These are phyloP conservation scores for Prunus persica DNA, from an alignment of 306 rosid genomes.

Conservation along the genomic window Prunus_persica_NCBIv2 NC_034014.1:13263001-13263500, in stretches of 20 bases:
- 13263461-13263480: constrained; percentile 79
- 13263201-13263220: constrained; percentile 43
- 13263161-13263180: constrained; percentile 94
- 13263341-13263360: constrained; percentile 83
- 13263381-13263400: constrained; percentile 63
- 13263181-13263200: constrained; percentile 76
- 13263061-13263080: constrained; percentile 80
- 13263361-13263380: constrained; percentile 48
- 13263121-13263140: constrained; percentile 62
- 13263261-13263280: too few relatives aligned
- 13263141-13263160: constrained; percentile 96
- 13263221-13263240: not conserved
- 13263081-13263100: constrained; percentile 93
- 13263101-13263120: constrained; percentile 64
- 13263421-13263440: constrained; percentile 57
- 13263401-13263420: constrained; percentile 76
- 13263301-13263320: constrained; percentile 54
- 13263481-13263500: constrained; percentile 77
- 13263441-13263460: constrained; percentile 55
- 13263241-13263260: not conserved
- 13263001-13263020: constrained; percentile 25
- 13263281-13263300: not conserved
- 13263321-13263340: constrained; percentile 82
- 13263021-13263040: not conserved
- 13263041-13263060: constrained; percentile 7